These are phyloP conservation scores for Aureobasidium sp. DNA, from an alignment of 2,329 filamentous ascomycete genomes.

Conservation along the genomic window DNA sequence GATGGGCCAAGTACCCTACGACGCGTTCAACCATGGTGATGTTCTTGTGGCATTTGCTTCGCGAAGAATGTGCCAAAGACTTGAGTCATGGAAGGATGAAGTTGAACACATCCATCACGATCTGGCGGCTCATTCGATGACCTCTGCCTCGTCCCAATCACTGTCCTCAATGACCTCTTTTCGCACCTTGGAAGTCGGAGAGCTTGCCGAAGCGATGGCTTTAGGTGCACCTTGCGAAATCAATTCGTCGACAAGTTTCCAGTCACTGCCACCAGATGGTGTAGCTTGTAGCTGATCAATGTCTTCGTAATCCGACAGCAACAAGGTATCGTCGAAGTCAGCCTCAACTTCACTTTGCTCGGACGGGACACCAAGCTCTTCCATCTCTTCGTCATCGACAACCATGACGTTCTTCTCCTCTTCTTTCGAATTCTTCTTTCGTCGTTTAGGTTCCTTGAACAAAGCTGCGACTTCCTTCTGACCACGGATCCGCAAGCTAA, in stretches of 20 bases:
- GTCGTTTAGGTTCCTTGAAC: conserved; percentile 48
- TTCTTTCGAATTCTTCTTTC: conserved; percentile 20
- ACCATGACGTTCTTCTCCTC: background rate
- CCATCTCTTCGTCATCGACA: background rate
- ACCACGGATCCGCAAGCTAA: conserved; percentile 67
- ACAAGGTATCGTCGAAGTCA: conserved; percentile 10
- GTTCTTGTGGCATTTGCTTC: background rate
- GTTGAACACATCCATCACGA: too few relatives aligned
- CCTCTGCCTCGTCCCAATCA: conserved; percentile 45
- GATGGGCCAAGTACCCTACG: conserved; percentile 15
- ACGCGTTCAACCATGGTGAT: conserved; percentile 15
- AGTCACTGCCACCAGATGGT: background rate
- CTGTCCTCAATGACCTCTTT: conserved; percentile 47
- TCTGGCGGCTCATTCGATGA: conserved; percentile 24
- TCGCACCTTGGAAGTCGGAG: background rate
- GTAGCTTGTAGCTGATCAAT: conserved; percentile 3
- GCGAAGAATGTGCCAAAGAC: too few relatives aligned
- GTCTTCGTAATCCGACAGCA: conserved; percentile 10
- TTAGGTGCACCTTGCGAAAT: conserved; percentile 19
- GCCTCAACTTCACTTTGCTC: background rate
- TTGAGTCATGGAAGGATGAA: background rate
- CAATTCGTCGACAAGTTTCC: conserved; percentile 11
- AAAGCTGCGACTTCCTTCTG: conserved; percentile 63
- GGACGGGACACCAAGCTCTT: conserved; percentile 3
- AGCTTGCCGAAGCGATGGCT: background rate